Base-by-base conservation (phyloP, 345 rosid species). In the Lepidium didymum region DNA sequence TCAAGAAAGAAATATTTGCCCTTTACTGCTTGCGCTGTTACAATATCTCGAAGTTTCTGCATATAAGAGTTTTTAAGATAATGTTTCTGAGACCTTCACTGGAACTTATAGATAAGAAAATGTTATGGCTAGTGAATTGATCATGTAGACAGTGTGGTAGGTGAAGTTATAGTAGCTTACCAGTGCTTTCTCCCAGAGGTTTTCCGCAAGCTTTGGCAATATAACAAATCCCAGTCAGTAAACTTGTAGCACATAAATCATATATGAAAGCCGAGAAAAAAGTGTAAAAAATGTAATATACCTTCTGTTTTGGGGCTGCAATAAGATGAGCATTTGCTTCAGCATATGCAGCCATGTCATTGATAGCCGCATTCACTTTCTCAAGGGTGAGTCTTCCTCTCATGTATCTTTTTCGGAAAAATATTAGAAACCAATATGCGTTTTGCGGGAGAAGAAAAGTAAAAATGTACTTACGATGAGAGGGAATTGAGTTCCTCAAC, bases 341-440 rank as follows among this genome's bases (percentile, higher is more conserved):
- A 19, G 92, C 91, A 72, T 84, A 88, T 47, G 92, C 72, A 58
- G 85, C 89, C 92, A 90, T 88, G 78, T 88, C 97, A 83, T 67
- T 86, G 35, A 93, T 79, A 33, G 95, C 91, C n/a, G 96, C 94
- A 76, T 93, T 93, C 75, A 90, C 87, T 83, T 87, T 93, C 70
- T 93, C 97, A 16, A 86, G 65, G 1, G 94, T 90, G 35, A 93
- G 97, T 73, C 98, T 85, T 70, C 97, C 98, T 83, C 84, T 90
- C 98, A 93, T 93, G 75, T 93, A 93, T 56, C 95, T 90, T 60
- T 44, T 86, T 85, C 71, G 0, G 7, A 45, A 19, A 56, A 11
- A 72, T 34, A 42, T 77, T 45, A 52, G 55, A 3, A 40, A 45
- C 18, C 5, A 44, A 60, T 10, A 38, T 34, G 4, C 43, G 11